Evolutionary conservation across 345 rosid species (phyloP).

Genomic region (Eutrema yunnanense): DNA sequence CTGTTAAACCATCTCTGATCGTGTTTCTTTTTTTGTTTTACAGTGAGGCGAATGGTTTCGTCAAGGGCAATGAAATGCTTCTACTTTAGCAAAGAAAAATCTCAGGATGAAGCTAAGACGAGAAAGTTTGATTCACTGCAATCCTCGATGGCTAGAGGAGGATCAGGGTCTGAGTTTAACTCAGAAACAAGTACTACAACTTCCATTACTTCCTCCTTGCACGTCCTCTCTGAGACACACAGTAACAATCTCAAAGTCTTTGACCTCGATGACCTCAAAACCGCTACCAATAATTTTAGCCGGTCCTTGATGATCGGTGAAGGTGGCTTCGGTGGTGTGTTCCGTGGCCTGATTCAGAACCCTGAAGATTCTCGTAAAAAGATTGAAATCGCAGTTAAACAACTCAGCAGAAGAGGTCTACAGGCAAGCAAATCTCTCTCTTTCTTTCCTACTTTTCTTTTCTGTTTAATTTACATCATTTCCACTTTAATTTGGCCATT

Average conservation of each 20-base stretch:
- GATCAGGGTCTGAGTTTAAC: conserved; percentile 65
- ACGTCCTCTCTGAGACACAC: conserved; percentile 59
- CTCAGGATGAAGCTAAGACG: conserved; percentile 41
- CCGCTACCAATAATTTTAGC: conserved; percentile 84
- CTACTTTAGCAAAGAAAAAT: conserved; percentile 42
- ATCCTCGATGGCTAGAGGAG: conserved; percentile 38
- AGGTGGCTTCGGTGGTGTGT: conserved; percentile 95
- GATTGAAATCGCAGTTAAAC: conserved; percentile 91
- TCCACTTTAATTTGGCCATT: too few relatives aligned
- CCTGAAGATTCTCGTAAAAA: conserved; percentile 51
- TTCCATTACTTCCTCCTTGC: conserved; percentile 55
- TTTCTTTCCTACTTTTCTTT: not conserved
- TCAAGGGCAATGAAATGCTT: conserved; percentile 67
- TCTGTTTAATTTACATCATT: not conserved
- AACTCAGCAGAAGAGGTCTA: conserved; percentile 79
- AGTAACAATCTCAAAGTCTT: conserved; percentile 66
- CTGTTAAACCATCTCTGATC: not conserved
- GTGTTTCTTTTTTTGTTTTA: not conserved
- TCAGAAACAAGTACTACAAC: conserved; percentile 67
- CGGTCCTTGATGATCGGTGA: conserved; percentile 92
- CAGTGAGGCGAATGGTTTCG: conserved; percentile 32
- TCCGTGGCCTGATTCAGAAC: conserved; percentile 58
- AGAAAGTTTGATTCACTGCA: conserved; percentile 40
- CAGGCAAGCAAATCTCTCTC: conserved; percentile 44
- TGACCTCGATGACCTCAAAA: conserved; percentile 62